These are phyloP conservation scores for Colletotrichum gigasporum DNA, from an alignment of 2,329 filamentous ascomycete species.

Conservation along the genomic window DNA sequence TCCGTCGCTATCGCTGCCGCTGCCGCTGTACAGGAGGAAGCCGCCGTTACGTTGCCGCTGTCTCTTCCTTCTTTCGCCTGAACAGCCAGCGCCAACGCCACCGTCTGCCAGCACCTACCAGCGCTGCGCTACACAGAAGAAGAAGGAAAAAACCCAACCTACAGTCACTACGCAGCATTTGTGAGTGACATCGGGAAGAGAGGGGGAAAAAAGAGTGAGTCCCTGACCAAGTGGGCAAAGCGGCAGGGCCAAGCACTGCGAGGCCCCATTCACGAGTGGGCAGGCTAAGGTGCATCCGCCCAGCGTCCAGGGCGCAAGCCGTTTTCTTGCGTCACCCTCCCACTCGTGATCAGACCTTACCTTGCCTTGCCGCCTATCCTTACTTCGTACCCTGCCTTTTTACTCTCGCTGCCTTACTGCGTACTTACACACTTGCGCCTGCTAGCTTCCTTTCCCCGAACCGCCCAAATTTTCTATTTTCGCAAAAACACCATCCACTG, in stretches of 20 bases:
- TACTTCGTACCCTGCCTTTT: neutral
- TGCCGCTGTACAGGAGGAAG: no score
- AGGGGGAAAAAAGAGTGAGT: neutral
- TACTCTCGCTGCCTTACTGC: no score
- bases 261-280: neutral
- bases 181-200: neutral
- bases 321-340: slow-evolving; percentile 30
- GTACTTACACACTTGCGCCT: slow-evolving; percentile 17
- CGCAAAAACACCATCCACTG: neutral
- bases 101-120: neutral
- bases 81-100: no score
- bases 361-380: slow-evolving; percentile 3
- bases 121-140: neutral
- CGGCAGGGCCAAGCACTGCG: slow-evolving; percentile 4
- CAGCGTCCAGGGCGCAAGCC: slow-evolving; percentile 20
- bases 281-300: neutral
- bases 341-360: slow-evolving; percentile 26
- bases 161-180: neutral
- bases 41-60: neutral
- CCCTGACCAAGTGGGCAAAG: slow-evolving; percentile 17
- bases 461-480: neutral
- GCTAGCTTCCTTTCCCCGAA: neutral
- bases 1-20: no score
- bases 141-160: neutral
- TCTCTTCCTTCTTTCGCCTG: neutral